Base-by-base conservation (phyloP, 2,329 filamentous ascomycete genomes). In the Aspergillus aculeatinus region DNA sequence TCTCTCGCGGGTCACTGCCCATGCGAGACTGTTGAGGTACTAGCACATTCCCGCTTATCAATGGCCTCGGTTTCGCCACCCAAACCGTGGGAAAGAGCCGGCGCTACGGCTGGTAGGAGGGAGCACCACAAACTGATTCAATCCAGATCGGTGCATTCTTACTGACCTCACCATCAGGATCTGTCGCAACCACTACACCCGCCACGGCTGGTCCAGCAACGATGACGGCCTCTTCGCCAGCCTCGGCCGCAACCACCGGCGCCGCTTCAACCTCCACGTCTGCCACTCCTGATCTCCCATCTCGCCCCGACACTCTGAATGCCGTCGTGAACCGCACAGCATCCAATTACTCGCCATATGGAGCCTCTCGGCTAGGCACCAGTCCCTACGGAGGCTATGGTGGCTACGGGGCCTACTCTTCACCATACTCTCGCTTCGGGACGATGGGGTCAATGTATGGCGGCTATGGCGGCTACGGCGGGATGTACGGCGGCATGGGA, bases 11-110 rank as follows among this genome's bases (percentile, higher is more conserved):
- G 53, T 54, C 61, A 23, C 54, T 59, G 66, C 69, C 65, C 58
- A 76, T 76, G 73, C 68, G 60, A 70, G 60, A 57, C 62, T 67
- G 62, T 58, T 72, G 65, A 71, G 60, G 63, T 56, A 57, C 60
- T 48, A 57, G 58, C 51, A 56, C 60, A 16, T 35, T 58, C 60
- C 61, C 61, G 60, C 60, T 60, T 67, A 64, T 64, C 68, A 65
- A 86, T 87, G 83, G 83, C 84, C 70, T 80, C 83, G 66, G 80
- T 81, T 65, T 97, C 94, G 77, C 95, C 95, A 73, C 95, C 95
- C 58, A 99, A 99, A 80, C 95, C 95, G 51, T 99, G 95, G 95
- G 95, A 99, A 80, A 86, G 89, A 76, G 85, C 88, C 66, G 89
- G 89, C 77, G 82, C 82, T 67, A 72, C 80, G 66, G 72, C 81